Percentiles rank a stretch among this genome's conserved stretches.
Evolutionary conservation across 2,329 filamentous ascomycete genomes (phyloP).

Genomic region (Pseudogymnoascus sp.): DNA sequence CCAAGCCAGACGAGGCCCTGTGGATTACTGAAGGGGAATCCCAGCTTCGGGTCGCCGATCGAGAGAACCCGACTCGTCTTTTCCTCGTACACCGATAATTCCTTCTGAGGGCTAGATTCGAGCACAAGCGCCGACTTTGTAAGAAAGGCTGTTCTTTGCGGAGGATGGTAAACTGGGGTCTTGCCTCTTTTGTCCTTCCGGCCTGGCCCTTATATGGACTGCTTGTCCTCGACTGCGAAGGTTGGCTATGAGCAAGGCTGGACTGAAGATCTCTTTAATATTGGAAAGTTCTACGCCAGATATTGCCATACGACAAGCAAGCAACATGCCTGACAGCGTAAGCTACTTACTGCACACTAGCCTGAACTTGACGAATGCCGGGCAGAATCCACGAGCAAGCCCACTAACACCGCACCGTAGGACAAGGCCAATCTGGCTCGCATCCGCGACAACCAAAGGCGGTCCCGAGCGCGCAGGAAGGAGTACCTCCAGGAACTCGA

Average conservation of each 20-base stretch:
- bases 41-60: not conserved
- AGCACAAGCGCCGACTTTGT: slow-evolving; percentile 2
- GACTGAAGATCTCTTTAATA: not conserved
- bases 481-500: slow-evolving; percentile 68
- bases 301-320: slow-evolving; percentile 2
- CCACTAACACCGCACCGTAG: slow-evolving; percentile 11
- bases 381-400: slow-evolving; percentile 4
- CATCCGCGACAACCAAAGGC: slow-evolving; percentile 69
- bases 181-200: not conserved
- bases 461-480: slow-evolving; percentile 66
- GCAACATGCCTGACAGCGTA: slow-evolving; percentile 8
- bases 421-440: slow-evolving; percentile 40
- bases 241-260: slow-evolving; percentile 2
- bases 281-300: not conserved
- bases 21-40: not conserved
- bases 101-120: slow-evolving; percentile 7
- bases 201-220: not conserved
- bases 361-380: slow-evolving; percentile 2
- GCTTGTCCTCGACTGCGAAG: not conserved
- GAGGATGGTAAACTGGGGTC: not conserved
- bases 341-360: slow-evolving; percentile 9
- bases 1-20: not conserved
- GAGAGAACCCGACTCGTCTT: not conserved
- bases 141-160: not conserved
- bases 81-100: slow-evolving; percentile 1